phyloP scores from a whole-genome alignment of 805 yeast species.

The Wickerhamomyces rabaulensis region DNA sequence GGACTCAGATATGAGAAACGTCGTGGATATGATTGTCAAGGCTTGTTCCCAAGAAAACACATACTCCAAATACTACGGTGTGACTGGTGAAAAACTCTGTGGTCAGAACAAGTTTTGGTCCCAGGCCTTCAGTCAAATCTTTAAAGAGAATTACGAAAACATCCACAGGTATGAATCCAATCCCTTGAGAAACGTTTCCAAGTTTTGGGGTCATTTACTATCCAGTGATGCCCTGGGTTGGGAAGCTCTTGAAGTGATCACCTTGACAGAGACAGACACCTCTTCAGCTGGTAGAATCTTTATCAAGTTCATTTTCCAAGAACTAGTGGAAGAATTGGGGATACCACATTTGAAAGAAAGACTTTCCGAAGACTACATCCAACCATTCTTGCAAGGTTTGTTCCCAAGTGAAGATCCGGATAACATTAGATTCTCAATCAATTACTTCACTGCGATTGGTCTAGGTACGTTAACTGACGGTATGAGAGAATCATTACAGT shows the following conservation, averaged over 20 bases:
- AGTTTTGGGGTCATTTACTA: constrained; percentile 80
- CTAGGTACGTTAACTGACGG: constrained; percentile 77
- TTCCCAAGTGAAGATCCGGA: constrained; percentile 57
- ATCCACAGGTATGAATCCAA: constrained; percentile 68
- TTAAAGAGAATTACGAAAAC: constrained; percentile 48
- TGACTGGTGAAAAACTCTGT: constrained; percentile 63
- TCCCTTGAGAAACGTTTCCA: constrained; percentile 72
- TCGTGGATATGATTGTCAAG: constrained; percentile 70
- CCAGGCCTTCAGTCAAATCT: constrained; percentile 43
- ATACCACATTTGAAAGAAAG: constrained; percentile 41
- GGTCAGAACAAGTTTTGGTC: constrained; percentile 52
- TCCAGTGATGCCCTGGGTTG: constrained; percentile 67
- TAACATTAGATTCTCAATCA: constrained; percentile 70
- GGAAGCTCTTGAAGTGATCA: constrained; percentile 48
- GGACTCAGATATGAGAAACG: constrained; percentile 39
- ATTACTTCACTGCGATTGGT: constrained; percentile 90
- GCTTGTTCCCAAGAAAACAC: constrained; percentile 83
- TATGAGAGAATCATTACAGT: constrained; percentile 57
- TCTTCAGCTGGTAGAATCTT: constrained; percentile 79
- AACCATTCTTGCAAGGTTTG: constrained; percentile 46
- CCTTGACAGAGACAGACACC: constrained; percentile 64
- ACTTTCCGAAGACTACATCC: constrained; percentile 46
- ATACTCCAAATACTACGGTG: constrained; percentile 81
- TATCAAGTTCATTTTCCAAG: constrained; percentile 74
- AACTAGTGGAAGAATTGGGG: constrained; percentile 75